Conservation (phyloP, 352 stramenopile species). For the Pythium grandisporangium region DNA sequence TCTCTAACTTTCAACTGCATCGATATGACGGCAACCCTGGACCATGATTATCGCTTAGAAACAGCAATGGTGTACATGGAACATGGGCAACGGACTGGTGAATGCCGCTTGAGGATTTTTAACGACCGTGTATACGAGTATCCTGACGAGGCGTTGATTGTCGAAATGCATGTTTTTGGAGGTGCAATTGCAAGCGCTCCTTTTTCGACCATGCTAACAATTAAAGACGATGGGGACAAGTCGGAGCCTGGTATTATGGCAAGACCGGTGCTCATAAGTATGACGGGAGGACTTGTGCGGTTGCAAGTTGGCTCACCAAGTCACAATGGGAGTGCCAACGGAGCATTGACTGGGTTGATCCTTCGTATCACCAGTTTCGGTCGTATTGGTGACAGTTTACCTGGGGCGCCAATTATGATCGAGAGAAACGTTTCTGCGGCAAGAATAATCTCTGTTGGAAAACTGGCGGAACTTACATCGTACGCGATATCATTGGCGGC, state of each 20-base stretch:
- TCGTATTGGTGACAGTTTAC: too few relatives aligned
- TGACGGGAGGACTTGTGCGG: slow-evolving; percentile 29
- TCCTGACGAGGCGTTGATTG: slow-evolving; percentile 39
- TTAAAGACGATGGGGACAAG: slow-evolving; percentile 44
- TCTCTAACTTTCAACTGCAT: slow-evolving; percentile 24
- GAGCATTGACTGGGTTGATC: slow-evolving; percentile 20
- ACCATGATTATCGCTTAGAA: slow-evolving; percentile 34
- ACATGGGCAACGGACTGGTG: slow-evolving; percentile 18
- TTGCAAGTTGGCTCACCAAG: slow-evolving; percentile 18
- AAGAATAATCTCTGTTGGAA: slow-evolving; percentile 10
- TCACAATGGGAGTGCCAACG: slow-evolving; percentile 42
- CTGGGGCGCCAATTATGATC: slow-evolving; percentile 1
- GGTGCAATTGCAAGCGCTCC: too few relatives aligned
- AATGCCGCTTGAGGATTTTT: slow-evolving; percentile 37
- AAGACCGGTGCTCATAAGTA: slow-evolving; percentile 9
- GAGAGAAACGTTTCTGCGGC: slow-evolving; percentile 11
- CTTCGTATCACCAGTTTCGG: slow-evolving; percentile 21
- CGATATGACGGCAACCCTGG: slow-evolving; percentile 23
- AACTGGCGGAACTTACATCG: slow-evolving; percentile 17
- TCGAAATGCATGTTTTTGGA: slow-evolving; percentile 19
- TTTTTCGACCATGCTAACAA: too few relatives aligned
- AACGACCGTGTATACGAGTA: slow-evolving; percentile 48
- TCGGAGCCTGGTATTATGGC: slow-evolving; percentile 20
- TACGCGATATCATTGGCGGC: slow-evolving; percentile 39
- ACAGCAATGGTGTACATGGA: slow-evolving; percentile 22